Base-by-base conservation (phyloP, 345 rosid genomes). In the Corymbia maculata region DNA sequence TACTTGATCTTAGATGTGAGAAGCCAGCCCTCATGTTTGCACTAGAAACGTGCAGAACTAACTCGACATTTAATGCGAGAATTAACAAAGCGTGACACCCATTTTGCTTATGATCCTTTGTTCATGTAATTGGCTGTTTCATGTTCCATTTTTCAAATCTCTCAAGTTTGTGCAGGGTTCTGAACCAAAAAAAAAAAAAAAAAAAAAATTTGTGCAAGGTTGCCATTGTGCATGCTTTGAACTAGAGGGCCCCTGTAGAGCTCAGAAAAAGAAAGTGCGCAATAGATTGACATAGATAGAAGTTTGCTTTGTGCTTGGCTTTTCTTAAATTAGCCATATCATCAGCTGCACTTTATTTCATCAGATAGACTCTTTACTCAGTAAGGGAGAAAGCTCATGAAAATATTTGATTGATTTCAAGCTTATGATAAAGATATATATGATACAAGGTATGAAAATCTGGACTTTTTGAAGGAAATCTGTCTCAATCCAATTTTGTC, bases 1-100 rank as follows among this genome's bases (percentile, higher is more conserved):
- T 51, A 49, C 51, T 32, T 45, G 36, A 28, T 17, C 13, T 52
- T 36, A 50, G 88, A 24, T 24, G 32, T 79, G 85, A 6, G 52
- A 55, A 36, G 22, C 6, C 24, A 80, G 28, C 22, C 85, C 50
- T 30, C 26, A 21, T 36, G 36, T 79, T 91, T 87, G 86, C 88
- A 90, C 51, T 92, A 93, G 66, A 59, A 24, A 59, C 66, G 66
- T 59, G 66, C n/a, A 59, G 66, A 59, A 22, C 66, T 59, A 59
- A 59, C 66, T 59, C 66, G n/a, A 59, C 66, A 9, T 59, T n/a
- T 59, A 59, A 59, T 59, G 66, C 66, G 66, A 10, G 66, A 59
- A 24, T 59, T 24, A 59, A 59, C 66, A 59, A 59, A 59, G n/a
- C 30, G 66, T 59, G 66, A 59, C 61, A 8, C 66, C 26, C 66